Base-by-base conservation (phyloP, 2,329 filamentous ascomycete species). In the Mycosphaerella arachidis region DNA sequence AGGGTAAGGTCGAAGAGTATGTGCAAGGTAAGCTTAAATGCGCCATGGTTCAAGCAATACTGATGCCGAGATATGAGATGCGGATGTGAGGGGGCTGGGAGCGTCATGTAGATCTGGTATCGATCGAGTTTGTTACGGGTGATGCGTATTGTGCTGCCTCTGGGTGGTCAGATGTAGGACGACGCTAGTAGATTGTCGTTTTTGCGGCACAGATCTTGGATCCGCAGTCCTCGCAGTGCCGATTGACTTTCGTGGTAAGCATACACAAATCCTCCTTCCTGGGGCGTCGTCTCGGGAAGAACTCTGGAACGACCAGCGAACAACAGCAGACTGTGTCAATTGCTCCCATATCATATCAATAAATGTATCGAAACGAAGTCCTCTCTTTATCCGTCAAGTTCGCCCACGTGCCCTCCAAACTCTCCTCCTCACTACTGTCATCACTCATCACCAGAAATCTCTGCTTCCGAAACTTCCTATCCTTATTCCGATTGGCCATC, bases 401-500 rank as follows among this genome's bases (percentile, higher is more conserved):
- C 31, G 66, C 55, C 56, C 64, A 67, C 12, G 53, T 46, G 27
- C 57, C 50, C 16, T 55, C 40, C 24, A 45, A 33, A 20, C 46
- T 50, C 33, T 46, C 48, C 18, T 43, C 30, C 18, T 58, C 56
- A 57, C 30, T 48, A n/a, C 43, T 48, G 8, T 27, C 37, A 40
- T 48, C 43, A 18, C 20, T 40, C 20, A 50, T 24, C 46, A 57
- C 16, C 40, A 40, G n/a, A 16, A 4, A 5, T 3, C 20, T 29
- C 29, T 10, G 43, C 33, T 56, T 48, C 16, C 60, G 57, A 45
- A 57, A 53, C 5, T 51, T 30, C 7, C 62, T 60, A 29, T 73
- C 72, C 33, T 70, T 67, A 12, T 64, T 59, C 57, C 60, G 65
- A 58, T 74, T 75, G 48, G 78, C 76, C 76, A 76, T 81, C 12